Conservation (phyloP, 2,329 filamentous ascomycete genomes). For the Scedosporium aurantiacum region DNA sequence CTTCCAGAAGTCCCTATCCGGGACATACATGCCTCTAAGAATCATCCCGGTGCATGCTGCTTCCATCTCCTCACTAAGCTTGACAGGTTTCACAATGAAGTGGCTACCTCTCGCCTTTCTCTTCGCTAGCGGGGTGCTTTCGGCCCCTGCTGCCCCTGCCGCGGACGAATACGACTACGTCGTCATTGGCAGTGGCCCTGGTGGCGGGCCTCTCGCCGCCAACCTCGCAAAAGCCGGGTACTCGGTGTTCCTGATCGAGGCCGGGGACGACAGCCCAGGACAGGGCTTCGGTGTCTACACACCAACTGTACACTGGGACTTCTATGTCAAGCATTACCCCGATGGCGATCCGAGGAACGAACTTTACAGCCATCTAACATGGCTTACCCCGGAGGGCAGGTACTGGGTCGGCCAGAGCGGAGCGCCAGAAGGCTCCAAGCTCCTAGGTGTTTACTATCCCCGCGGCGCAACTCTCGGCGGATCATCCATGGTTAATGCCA, state of each 20-base stretch:
- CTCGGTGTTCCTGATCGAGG: constrained; percentile 47
- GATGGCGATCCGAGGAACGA: constrained; percentile 33
- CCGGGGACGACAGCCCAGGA: constrained; percentile 36
- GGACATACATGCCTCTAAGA: neutral
- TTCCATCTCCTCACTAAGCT: too few relatives aligned
- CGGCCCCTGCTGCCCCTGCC: neutral
- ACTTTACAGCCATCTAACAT: constrained; percentile 39
- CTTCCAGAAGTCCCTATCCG: neutral
- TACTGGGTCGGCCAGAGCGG: constrained; percentile 15
- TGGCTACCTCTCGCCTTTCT: constrained; percentile 4
- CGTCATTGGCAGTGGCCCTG: constrained; percentile 46
- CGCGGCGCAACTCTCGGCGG: constrained; percentile 26
- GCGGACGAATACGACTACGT: constrained; percentile 40
- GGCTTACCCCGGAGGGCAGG: constrained; percentile 22
- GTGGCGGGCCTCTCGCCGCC: constrained; percentile 43
- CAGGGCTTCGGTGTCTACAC: constrained; percentile 17
- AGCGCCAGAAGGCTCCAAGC: constrained; percentile 19
- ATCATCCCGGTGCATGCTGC: too few relatives aligned
- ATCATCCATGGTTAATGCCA: constrained; percentile 21
- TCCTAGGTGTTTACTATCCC: constrained; percentile 29
- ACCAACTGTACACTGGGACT: constrained; percentile 37
- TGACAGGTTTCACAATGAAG: neutral
- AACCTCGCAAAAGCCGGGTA: constrained; percentile 44
- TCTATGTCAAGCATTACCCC: constrained; percentile 49
- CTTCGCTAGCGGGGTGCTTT: neutral